Evolutionary conservation across 1,139 yeast species (phyloP), one percentile per base, ranked within the genome.

Genomic region (Geotrichum fermentans): DNA sequence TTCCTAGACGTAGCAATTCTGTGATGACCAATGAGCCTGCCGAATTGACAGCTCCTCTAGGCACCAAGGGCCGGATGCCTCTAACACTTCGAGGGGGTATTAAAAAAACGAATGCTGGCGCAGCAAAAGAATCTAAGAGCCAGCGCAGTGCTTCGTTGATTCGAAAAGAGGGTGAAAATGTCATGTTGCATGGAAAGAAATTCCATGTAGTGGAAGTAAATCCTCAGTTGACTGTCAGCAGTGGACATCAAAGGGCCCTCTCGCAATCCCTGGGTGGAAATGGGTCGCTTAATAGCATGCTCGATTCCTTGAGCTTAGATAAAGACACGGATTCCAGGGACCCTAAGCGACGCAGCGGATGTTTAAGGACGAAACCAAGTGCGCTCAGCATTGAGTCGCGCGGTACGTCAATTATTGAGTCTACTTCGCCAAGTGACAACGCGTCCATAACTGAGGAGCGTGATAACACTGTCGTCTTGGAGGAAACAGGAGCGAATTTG

Each of bases 141-240:
- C 55, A 58, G 40, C 52, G 67, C 11, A 56, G 62, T 14, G 54
- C 60, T 3, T 61, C 65, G 13, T 52, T 63, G 30, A 53, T 62
- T 45, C 53, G 67, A 17, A 59, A 61, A 37, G 52, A 56, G 16
- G 62, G 62, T 17, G 65, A 62, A 35, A 45, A 48, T 29, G 62
- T 64, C 51, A 62, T 66, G 0, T 45, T 64, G n/a, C 57, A 59
- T 40, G 68, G 68, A 26, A 61, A 60, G 50, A 63, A 61, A 51
- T 64, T 64, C 51, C 60, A 61, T 21, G 64, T 64, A 22, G 68
- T 64, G 1, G 65, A 64, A 43, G 67, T 64, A 16, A 64, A 64
- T 43, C 68, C 68, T 0, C 66, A 63, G 36, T 61, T 62, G 50
- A 65, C 40, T 6, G 21, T 11, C 6, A 14, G 34, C 5, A 18